phyloP scores from a whole-genome alignment of 495 filamentous ascomycete genomes.

The Polyplosphaeria fusca region DNA sequence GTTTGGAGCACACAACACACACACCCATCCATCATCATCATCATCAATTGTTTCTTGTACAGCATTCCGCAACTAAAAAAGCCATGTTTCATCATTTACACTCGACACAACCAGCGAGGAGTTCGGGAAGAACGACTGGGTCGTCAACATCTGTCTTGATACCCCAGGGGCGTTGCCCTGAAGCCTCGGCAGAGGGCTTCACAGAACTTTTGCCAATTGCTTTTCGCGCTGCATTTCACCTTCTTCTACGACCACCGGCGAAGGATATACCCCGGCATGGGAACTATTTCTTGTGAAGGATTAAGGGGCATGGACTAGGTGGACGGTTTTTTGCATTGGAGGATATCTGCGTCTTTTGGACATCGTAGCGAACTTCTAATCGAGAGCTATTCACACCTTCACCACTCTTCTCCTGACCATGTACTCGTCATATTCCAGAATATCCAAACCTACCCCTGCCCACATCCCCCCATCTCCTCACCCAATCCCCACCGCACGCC shows the following conservation, averaged over 20 bases:
- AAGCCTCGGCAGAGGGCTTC: not conserved
- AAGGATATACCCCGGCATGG: conserved; percentile 35
- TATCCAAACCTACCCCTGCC: too few species aligned
- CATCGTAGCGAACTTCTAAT: too few species aligned
- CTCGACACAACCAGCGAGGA: conserved; percentile 19
- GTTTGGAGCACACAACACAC: conserved; percentile 5
- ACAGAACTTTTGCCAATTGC: not conserved
- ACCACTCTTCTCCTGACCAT: too few species aligned
- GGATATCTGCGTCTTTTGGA: too few species aligned
- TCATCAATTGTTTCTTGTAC: not conserved
- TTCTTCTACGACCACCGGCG: conserved; percentile 22
- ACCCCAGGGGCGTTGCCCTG: not conserved
- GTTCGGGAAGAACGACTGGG: conserved; percentile 1
- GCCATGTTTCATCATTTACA: not conserved
- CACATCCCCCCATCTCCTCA: too few species aligned
- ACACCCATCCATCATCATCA: not conserved
- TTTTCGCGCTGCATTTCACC: conserved; percentile 7
- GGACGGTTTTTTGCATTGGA: too few species aligned
- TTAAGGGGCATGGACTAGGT: too few species aligned
- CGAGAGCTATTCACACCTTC: too few species aligned
- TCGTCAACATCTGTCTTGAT: not conserved
- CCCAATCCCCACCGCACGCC: too few species aligned
- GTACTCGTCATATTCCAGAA: too few species aligned
- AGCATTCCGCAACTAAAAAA: not conserved
- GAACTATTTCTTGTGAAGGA: too few species aligned